phyloP scores from a whole-genome alignment of 306 rosid species.

The Gynostemma pentaphyllum region DNA sequence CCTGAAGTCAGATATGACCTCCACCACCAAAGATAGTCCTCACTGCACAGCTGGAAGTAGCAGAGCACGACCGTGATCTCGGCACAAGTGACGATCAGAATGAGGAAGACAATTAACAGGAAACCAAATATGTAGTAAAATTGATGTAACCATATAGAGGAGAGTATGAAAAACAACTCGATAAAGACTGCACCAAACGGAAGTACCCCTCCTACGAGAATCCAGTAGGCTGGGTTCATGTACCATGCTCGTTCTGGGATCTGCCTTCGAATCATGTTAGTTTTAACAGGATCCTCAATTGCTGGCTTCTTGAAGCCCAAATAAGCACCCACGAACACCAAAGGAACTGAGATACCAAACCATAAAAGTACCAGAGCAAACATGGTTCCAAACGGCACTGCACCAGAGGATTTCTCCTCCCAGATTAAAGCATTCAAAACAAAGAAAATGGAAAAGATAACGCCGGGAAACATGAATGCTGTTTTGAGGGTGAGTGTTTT shows the following conservation, averaged over 20 bases:
- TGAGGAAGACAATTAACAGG: conserved; percentile 71
- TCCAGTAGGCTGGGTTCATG: conserved; percentile 54
- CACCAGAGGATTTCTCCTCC: conserved; percentile 88
- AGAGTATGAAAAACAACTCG: conserved; percentile 91
- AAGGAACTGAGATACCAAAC: conserved; percentile 97
- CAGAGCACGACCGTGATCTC: conserved; percentile 90
- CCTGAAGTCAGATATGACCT: conserved; percentile 86
- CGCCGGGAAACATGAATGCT: conserved; percentile 66
- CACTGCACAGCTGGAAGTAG: conserved; percentile 98
- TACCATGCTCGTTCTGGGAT: conserved; percentile 91
- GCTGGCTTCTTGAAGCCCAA: conserved; percentile 50
- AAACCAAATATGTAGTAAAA: conserved; percentile 81
- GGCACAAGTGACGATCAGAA: conserved; percentile 80
- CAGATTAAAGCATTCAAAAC: conserved; percentile 79
- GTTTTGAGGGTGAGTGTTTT: conserved; percentile 56
- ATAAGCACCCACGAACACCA: conserved; percentile 60
- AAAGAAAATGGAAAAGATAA: conserved; percentile 53
- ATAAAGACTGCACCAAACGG: conserved; percentile 92
- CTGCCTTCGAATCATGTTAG: conserved; percentile 77
- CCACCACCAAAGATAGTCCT: conserved; percentile 98
- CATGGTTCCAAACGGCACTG: conserved; percentile 97
- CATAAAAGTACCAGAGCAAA: conserved; percentile 82
- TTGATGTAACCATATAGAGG: conserved; percentile 91
- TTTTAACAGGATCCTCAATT: conserved; percentile 70
- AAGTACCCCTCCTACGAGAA: conserved; percentile 76